Conservation (phyloP, 2,329 filamentous ascomycete species). For the Phoma sp. region DNA sequence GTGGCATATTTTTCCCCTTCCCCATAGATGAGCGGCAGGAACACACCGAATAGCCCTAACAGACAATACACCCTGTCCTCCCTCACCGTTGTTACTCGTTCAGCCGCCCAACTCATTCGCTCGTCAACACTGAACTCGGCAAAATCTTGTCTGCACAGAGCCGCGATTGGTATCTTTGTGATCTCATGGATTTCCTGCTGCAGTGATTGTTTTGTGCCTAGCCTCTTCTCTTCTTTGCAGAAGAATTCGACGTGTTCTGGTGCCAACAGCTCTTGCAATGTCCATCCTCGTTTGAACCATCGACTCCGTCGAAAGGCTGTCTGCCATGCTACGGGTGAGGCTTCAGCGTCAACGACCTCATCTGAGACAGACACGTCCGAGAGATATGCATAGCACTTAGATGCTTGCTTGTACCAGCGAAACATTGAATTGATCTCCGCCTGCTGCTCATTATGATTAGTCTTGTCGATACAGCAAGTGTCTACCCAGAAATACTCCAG, state of each 20-base stretch:
- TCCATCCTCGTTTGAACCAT: neutral
- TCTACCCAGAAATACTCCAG: neutral
- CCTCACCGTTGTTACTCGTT: slow-evolving; percentile 24
- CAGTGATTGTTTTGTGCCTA: neutral
- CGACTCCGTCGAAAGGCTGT: neutral
- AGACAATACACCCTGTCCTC: slow-evolving; percentile 35
- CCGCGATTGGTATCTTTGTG: neutral
- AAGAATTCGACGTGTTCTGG: neutral
- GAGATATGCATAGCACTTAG: neutral
- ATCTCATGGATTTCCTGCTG: neutral
- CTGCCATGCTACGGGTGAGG: neutral
- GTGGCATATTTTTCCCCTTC: slow-evolving; percentile 27
- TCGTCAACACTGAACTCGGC: slow-evolving; percentile 22
- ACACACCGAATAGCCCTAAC: slow-evolving; percentile 31
- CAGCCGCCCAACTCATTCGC: slow-evolving; percentile 31
- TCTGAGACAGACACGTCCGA: neutral
- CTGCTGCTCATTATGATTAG: neutral
- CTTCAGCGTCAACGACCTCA: neutral
- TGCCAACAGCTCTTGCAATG: neutral
- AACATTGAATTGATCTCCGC: neutral
- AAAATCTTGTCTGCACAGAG: slow-evolving; percentile 13
- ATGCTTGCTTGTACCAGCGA: neutral
- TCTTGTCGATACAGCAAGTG: neutral
- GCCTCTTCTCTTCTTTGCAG: neutral
- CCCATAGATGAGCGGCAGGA: slow-evolving; percentile 22